These are phyloP conservation scores for Hibiscus syriacus DNA, from an alignment of 345 rosid genomes.

Conservation along the genomic window DNA sequence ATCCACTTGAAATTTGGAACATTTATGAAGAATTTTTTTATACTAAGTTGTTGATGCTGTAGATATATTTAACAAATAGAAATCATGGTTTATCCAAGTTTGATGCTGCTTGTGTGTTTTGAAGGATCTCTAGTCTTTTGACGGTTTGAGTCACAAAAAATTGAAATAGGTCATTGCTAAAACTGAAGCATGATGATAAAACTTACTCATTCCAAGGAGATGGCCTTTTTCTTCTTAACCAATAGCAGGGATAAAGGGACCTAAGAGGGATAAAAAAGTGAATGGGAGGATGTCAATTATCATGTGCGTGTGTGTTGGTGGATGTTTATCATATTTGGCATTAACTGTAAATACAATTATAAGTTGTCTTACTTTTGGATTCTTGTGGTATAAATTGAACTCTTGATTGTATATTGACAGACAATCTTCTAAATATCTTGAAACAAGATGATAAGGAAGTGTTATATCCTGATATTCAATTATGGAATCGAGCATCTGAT, in stretches of 20 bases:
- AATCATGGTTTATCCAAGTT: background rate
- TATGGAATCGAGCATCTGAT: conserved; percentile 74
- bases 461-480: conserved; percentile 40
- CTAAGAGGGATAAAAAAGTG: background rate
- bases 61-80: background rate
- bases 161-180: background rate
- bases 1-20: background rate
- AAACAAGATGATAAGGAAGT: conserved; percentile 35
- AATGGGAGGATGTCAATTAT: background rate
- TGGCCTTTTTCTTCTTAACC: background rate
- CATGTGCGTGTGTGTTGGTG: background rate
- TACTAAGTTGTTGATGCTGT: background rate
- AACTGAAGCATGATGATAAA: background rate
- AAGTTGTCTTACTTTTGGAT: background rate
- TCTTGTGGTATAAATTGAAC: background rate
- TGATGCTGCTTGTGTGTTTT: background rate
- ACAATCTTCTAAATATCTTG: conserved; percentile 30
- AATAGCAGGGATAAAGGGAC: background rate
- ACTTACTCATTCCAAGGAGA: background rate
- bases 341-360: background rate
- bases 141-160: background rate
- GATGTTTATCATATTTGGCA: background rate
- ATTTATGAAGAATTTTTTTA: background rate
- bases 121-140: background rate
- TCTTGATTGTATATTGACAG: conserved; percentile 28